Evolutionary conservation across 768 basidiomycete species (phyloP).

Genomic region (Sarcodon aspratus): DNA sequence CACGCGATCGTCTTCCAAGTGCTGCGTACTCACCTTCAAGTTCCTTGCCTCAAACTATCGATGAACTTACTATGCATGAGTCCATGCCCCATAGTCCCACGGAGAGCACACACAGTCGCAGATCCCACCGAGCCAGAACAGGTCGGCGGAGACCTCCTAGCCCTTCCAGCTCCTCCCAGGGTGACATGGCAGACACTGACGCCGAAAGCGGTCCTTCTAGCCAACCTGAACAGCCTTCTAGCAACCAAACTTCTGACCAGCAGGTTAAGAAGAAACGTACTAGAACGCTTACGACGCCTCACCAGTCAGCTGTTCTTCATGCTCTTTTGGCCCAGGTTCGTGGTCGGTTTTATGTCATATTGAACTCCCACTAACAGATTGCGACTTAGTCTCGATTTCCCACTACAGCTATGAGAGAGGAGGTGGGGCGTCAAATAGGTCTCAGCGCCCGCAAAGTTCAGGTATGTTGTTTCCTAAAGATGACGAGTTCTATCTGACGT

Average conservation of each 20-base stretch:
- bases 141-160: background rate
- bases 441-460: conserved; percentile 85
- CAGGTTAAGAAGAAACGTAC: conserved; percentile 75
- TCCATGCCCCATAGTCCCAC: background rate
- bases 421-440: conserved; percentile 81
- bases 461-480: conserved; percentile 32
- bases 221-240: conserved; percentile 24
- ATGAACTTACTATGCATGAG: background rate
- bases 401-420: conserved; percentile 78
- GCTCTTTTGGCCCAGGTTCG: conserved; percentile 76
- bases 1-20: too few relatives aligned
- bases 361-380: background rate
- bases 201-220: conserved; percentile 31
- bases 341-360: background rate
- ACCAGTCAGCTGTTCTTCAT: conserved; percentile 82
- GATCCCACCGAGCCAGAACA: background rate
- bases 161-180: conserved; percentile 14
- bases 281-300: conserved; percentile 74
- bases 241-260: conserved; percentile 7
- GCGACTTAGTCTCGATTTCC: conserved; percentile 70
- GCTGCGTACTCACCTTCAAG: background rate
- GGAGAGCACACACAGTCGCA: background rate
- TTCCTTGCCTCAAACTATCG: background rate
- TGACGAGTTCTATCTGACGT: conserved; percentile 2
- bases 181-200: conserved; percentile 46